Evolutionary conservation across 192 early-diverging fungal genomes (phyloP), one percentile per base, ranked within the genome.

Genomic region (Coemansia sp.): DNA sequence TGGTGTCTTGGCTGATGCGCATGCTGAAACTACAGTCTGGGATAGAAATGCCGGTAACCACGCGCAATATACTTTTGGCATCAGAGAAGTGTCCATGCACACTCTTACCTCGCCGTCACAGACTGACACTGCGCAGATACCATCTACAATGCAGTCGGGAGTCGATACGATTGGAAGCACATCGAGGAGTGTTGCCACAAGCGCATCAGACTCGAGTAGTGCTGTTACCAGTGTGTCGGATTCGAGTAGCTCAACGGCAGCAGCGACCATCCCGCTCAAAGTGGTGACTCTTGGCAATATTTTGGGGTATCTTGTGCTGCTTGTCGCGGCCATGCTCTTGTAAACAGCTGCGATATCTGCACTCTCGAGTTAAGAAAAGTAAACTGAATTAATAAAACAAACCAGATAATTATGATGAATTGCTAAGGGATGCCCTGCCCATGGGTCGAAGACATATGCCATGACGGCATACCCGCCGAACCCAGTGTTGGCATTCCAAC

Each of bases 1-100:
- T 1, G 49, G 41, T 0, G 55, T 46, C 13, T 67, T 78, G 52
- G 76, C 76, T 3, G 38, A 42, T 2, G 61, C 41, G 1, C 54
- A 68, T 7, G 60, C 60, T 3, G 27, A 71, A 12, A 69, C 67
- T 10, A 78, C 76, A 0, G 40, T 78, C 16, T 78, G 76, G 76
- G 76, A 72, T 59, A 38, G 22, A 6, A 40, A 71, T 60, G 71
- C 71, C 2, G 67, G 67, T 15, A 63, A 69, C 54, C 67, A 68
- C n/a, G 64, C 60, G 2, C 43, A 57, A 15, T 78, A 70, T 22
- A 41, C 67, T 0, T 78, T 78, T 59, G 11, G 38, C 6, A 54
- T 66, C 33, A 64, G 63, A 6, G 67, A 65, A 22, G 27, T 75
- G 1, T 60, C 68, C 4, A 54, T 41, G 3, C 57, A 29, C 24